Evolutionary conservation across 2,329 filamentous ascomycete genomes (phyloP).

Genomic region (Trichoderma semiorbis): DNA sequence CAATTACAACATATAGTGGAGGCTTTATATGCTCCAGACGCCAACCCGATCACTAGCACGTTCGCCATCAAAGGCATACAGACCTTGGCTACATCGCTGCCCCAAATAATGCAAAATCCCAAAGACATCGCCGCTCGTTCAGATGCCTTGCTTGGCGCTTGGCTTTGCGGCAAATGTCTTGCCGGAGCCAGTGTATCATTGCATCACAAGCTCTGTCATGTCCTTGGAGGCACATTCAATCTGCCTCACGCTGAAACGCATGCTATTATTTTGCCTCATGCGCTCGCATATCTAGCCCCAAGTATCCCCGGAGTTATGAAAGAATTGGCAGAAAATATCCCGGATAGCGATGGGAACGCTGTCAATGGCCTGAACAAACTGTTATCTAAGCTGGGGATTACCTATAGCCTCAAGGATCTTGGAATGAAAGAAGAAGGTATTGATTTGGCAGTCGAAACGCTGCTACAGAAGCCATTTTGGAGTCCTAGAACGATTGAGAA

Average conservation of each 20-base stretch:
- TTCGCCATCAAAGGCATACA: conserved; percentile 56
- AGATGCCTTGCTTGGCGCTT: conserved; percentile 58
- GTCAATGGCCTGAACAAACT: conserved; percentile 55
- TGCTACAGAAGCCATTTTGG: conserved; percentile 55
- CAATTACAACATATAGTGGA: conserved; percentile 42
- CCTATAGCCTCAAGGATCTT: conserved; percentile 50
- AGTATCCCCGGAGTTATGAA: conserved; percentile 50
- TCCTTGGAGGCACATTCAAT: conserved; percentile 59
- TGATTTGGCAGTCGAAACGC: conserved; percentile 58
- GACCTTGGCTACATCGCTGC: conserved; percentile 51
- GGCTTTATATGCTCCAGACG: conserved; percentile 59
- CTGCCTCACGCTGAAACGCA: conserved; percentile 65
- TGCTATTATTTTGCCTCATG: conserved; percentile 60
- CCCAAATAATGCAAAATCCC: conserved; percentile 46
- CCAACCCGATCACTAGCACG: conserved; percentile 57
- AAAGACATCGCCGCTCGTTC: conserved; percentile 1
- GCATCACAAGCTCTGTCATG: conserved; percentile 67
- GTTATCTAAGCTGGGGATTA: conserved; percentile 49
- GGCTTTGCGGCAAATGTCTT: conserved; percentile 60
- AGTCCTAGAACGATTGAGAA: conserved; percentile 55
- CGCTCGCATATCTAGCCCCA: conserved; percentile 60
- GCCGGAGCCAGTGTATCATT: conserved; percentile 60
- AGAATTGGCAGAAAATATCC: conserved; percentile 50
- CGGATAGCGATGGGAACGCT: conserved; percentile 56
- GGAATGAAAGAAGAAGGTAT: conserved; percentile 60